Percentiles rank a stretch among this genome's conserved stretches.
phyloP scores from a whole-genome alignment of 192 early-diverging fungal genomes.

The Coemansia sp. region DNA sequence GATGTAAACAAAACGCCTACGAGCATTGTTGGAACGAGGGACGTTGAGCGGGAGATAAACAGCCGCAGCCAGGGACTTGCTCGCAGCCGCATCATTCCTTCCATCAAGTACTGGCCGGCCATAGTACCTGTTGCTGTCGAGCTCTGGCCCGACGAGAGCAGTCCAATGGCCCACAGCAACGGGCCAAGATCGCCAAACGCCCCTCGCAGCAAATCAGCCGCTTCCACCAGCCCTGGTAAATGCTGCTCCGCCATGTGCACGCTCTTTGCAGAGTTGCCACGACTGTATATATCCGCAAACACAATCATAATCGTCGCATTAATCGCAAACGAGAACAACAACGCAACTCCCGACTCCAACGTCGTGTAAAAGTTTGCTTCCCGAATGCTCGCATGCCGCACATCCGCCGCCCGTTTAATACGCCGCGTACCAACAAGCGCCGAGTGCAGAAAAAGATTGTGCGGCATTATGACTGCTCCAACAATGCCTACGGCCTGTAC shows the following conservation, averaged over 20 bases:
- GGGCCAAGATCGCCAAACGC: conserved; percentile 64
- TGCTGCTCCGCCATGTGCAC: conserved; percentile 15
- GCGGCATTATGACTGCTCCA: conserved; percentile 82
- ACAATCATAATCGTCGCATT: conserved; percentile 69
- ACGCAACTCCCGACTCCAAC: conserved; percentile 62
- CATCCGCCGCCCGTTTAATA: conserved; percentile 34
- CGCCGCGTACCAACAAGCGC: conserved; percentile 66
- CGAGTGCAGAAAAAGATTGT: conserved; percentile 88
- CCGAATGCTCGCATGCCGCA: conserved; percentile 56
- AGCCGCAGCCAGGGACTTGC: conserved; percentile 65
- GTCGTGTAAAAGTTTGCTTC: conserved; percentile 72
- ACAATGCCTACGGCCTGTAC: conserved; percentile 70
- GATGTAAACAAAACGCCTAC: conserved; percentile 61
- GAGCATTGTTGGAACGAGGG: conserved; percentile 66
- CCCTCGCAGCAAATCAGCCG: conserved; percentile 55
- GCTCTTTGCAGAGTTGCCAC: neutral
- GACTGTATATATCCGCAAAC: conserved; percentile 57
- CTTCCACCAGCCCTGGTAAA: conserved; percentile 64
- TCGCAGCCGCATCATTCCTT: conserved; percentile 71
- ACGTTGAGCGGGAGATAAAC: conserved; percentile 61
- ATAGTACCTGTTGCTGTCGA: conserved; percentile 88
- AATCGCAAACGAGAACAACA: conserved; percentile 65
- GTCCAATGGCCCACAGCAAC: conserved; percentile 78
- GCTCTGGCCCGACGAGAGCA: conserved; percentile 80
- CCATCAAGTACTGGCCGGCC: conserved; percentile 88